Base-by-base conservation (phyloP, 1,139 yeast species). In the Debaryomyces subglobosus region DNA sequence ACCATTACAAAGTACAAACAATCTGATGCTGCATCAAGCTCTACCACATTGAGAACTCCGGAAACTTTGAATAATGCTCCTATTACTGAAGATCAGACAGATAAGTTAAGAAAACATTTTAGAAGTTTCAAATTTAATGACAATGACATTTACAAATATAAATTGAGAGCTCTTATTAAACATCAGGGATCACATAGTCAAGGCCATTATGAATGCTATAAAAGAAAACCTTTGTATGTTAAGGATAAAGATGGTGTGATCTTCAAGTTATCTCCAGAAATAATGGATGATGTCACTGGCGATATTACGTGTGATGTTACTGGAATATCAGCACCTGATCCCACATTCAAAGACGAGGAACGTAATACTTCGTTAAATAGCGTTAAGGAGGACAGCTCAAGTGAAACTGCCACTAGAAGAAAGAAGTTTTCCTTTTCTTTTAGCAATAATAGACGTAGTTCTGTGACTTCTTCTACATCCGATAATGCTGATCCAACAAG, bases 111-210 rank as follows among this genome's bases (percentile, higher is more conserved):
- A 45, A 66, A 63, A 30, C 77, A 72, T 54, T 76, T 75, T 58
- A 67, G 65, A 44, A 59, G 63, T 36, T 76, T 76, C 54, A 71
- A 74, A 50, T 76, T 76, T 60, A 72, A 67, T 55, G 79, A 74
- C 3, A 73, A 73, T 52, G 78, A 76, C 50, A 59, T 65, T 23
- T 78, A 77, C 55, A 77, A 69, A 40, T 91, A 89, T 63, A 72
- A 73, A 51, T 72, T 94, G 34, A 79, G 78, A 54, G 89, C 97
- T 0, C 72, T 90, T 56, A 84, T 94, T 21, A 78, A 90, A 52
- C 99, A 94, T 62, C 82, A 85, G 46, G 99, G 98, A 0, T 84
- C 95, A 0, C 98, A 94, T 65, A 79, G 86, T 16, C 83, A 85
- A 43, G 99, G 98, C 0, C 99, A 94, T 63, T 94, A 89, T 60